Evolutionary conservation across 73 alveolate genomes (phyloP).

Genomic region (Paramecium biaurelia): DNA sequence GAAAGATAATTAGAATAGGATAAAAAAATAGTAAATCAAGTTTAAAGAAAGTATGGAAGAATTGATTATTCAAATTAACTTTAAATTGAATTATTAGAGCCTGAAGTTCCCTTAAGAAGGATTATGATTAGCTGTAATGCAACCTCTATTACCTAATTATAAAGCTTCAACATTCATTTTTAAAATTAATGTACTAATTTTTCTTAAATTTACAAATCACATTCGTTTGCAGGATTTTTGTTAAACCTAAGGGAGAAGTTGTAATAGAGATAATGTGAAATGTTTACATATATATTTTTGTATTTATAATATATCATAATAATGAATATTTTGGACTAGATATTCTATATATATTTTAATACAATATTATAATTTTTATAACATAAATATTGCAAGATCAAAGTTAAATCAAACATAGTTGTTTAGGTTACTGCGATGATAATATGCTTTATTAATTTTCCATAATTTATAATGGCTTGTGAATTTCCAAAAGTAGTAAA

Average conservation of each 20-base stretch:
- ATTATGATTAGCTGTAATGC: neutral
- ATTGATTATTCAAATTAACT: neutral
- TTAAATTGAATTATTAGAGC: neutral
- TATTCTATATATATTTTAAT: neutral
- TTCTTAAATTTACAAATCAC: neutral
- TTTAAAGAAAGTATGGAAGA: neutral
- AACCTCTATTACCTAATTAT: neutral
- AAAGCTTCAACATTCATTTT: neutral
- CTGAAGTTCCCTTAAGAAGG: neutral
- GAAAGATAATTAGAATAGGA: neutral
- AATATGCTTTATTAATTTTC: conserved; percentile 57
- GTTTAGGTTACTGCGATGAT: conserved; percentile 46
- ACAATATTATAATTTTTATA: neutral
- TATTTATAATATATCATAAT: too few species aligned
- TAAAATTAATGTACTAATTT: neutral
- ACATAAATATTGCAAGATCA: neutral
- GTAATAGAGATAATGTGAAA: neutral
- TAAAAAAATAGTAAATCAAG: neutral
- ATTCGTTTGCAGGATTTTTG: neutral
- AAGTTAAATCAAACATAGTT: conserved; percentile 36
- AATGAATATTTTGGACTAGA: too few species aligned
- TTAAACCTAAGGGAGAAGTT: neutral
- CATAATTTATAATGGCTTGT: conserved; percentile 59
- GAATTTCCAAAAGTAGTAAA: conserved; percentile 56
- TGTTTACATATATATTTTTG: too few species aligned